These are phyloP conservation scores for Ettlia oleoabundans DNA, from an alignment of 139 green algal species.

Conservation along the genomic window DNA sequence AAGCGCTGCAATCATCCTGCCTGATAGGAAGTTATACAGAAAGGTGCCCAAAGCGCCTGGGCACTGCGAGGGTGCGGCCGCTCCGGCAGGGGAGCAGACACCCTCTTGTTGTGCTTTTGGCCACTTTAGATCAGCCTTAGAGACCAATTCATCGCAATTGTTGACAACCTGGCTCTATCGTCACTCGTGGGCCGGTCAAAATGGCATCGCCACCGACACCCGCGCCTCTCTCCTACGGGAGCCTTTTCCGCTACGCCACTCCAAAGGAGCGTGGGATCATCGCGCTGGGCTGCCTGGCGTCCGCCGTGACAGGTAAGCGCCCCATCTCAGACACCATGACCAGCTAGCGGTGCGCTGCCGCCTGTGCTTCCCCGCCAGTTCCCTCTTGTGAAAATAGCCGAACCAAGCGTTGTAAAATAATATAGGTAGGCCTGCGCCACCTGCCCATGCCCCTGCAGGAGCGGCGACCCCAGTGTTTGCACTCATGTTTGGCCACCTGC, in stretches of 20 bases:
- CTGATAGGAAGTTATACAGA: too few relatives aligned
- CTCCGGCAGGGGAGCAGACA: too few relatives aligned
- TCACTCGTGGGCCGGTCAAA: background rate
- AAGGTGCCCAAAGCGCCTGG: too few relatives aligned
- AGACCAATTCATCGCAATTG: background rate
- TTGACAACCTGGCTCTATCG: too few relatives aligned
- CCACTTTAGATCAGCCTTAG: too few relatives aligned
- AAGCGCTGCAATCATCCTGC: too few relatives aligned
- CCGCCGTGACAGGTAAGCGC: background rate
- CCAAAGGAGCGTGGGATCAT: background rate
- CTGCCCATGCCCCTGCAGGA: background rate
- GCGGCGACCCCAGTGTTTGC: background rate
- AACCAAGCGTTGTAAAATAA: too few relatives aligned
- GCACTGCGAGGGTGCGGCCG: too few relatives aligned
- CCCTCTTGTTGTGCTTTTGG: too few relatives aligned
- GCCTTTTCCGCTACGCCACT: slow-evolving; percentile 9
- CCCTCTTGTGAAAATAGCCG: too few relatives aligned
- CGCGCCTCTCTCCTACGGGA: background rate
- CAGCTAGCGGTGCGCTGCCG: too few relatives aligned
- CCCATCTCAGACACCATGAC: too few relatives aligned
- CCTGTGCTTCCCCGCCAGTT: background rate
- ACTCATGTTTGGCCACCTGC: slow-evolving; percentile 7
- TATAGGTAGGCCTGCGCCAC: background rate
- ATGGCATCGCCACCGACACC: background rate
- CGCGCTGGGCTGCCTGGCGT: background rate